These are phyloP conservation scores for Fraxinus dipetala DNA, from an alignment of 305 asterid genomes.

Conservation along the genomic window DNA sequence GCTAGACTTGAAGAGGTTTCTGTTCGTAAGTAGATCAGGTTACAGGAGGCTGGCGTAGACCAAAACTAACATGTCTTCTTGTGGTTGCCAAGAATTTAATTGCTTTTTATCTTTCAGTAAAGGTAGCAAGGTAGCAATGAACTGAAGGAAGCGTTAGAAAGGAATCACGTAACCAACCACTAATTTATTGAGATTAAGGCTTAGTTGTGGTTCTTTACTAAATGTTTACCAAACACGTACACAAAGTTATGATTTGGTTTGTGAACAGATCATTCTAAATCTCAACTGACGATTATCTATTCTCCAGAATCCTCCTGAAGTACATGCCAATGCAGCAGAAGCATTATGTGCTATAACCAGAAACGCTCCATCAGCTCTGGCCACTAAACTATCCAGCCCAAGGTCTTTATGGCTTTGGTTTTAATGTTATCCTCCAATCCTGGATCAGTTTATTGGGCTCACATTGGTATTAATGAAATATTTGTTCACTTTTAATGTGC, in stretches of 20 bases:
- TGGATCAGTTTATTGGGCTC: background rate
- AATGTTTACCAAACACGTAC: background rate
- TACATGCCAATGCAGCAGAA: conserved; percentile 88
- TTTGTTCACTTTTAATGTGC: conserved; percentile 29
- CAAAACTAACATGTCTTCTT: background rate
- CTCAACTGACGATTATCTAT: background rate
- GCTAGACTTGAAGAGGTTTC: background rate
- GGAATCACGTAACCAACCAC: background rate
- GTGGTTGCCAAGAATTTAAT: background rate
- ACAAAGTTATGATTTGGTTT: background rate
- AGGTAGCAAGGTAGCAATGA: background rate
- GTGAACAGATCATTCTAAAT: background rate
- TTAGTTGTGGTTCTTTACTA: background rate
- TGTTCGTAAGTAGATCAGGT: background rate
- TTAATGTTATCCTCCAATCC: background rate
- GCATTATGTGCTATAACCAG: conserved; percentile 83
- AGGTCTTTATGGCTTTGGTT: conserved; percentile 40
- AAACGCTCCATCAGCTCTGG: conserved; percentile 71
- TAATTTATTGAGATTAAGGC: background rate
- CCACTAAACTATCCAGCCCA: conserved; percentile 74
- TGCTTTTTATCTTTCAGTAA: background rate
- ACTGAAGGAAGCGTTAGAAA: background rate
- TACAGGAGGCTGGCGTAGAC: background rate
- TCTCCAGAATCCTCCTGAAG: conserved; percentile 69
- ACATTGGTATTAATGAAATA: conserved; percentile 2